These are phyloP conservation scores for Aspergillus uvarum DNA, from an alignment of 2,329 filamentous ascomycete species.

Conservation along the genomic window DNA sequence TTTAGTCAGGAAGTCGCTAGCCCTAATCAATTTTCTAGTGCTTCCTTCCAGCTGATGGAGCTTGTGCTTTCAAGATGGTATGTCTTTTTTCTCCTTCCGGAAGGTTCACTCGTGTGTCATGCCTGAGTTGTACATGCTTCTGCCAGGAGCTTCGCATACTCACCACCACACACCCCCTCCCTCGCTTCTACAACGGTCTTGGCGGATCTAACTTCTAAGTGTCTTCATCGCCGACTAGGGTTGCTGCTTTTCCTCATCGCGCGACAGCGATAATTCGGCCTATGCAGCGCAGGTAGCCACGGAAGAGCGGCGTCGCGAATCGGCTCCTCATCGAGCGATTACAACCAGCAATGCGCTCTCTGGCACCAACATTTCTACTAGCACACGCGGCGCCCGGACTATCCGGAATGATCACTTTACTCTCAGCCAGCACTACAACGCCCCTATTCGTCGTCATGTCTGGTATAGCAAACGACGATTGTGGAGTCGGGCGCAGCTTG, in stretches of 20 bases:
- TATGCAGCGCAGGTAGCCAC: conserved; percentile 24
- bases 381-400: conserved; percentile 13
- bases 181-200: neutral
- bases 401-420: conserved; percentile 26
- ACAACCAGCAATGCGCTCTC: conserved; percentile 14
- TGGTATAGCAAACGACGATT: conserved; percentile 63
- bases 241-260: conserved; percentile 43
- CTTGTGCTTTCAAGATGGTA: conserved; percentile 2
- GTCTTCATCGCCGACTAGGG: conserved; percentile 28
- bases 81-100: neutral
- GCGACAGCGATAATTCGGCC: conserved; percentile 28
- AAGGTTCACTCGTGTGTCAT: neutral
- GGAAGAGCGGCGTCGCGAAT: conserved; percentile 26
- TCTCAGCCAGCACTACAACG: conserved; percentile 64
- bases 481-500: conserved; percentile 70
- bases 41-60: conserved; percentile 7
- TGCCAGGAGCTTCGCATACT: neutral
- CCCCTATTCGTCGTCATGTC: conserved; percentile 63
- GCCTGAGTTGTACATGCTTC: neutral
- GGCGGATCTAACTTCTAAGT: neutral
- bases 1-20: neutral
- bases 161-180: neutral
- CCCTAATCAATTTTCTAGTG: neutral
- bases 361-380: conserved; percentile 18
- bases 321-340: conserved; percentile 17